Conservation (phyloP, 2,329 filamentous ascomycete genomes). For the Ophiostoma fasciatum region DNA sequence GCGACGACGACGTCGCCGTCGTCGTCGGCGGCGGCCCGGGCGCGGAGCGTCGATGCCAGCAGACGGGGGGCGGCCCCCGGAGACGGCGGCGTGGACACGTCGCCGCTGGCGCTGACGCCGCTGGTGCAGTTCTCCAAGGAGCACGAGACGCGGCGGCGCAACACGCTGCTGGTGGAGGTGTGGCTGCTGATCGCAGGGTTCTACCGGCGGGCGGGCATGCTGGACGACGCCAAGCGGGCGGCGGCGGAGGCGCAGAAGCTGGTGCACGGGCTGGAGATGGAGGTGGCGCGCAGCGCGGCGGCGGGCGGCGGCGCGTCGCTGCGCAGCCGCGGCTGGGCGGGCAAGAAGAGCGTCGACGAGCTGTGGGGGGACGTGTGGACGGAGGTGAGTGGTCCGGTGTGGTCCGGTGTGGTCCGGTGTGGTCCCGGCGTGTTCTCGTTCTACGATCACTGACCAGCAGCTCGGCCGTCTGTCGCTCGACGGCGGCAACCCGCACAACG, state of each 20-base stretch:
- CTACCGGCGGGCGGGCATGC: slow-evolving; percentile 68
- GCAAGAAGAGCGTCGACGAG: slow-evolving; percentile 67
- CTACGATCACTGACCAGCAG: slow-evolving; percentile 22
- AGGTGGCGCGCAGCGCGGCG: slow-evolving; percentile 46
- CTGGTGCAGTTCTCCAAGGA: slow-evolving; percentile 39
- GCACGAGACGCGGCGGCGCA: slow-evolving; percentile 34
- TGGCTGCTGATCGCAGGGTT: slow-evolving; percentile 86
- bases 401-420: no score
- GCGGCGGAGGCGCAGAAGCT: slow-evolving; percentile 70
- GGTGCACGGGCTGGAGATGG: slow-evolving; percentile 53
- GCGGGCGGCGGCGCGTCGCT: slow-evolving; percentile 39
- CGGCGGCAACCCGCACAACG: slow-evolving; percentile 48
- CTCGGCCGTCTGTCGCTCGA: slow-evolving; percentile 52
- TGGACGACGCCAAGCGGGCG: slow-evolving; percentile 66
- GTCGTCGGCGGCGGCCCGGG: slow-evolving; percentile 17
- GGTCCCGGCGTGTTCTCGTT: not conserved
- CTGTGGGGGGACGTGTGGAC: slow-evolving; percentile 72
- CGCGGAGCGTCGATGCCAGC: not conserved
- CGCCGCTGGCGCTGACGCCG: slow-evolving; percentile 33
- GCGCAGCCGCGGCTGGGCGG: slow-evolving; percentile 57
- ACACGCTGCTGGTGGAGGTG: slow-evolving; percentile 52
- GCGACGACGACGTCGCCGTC: slow-evolving; percentile 29
- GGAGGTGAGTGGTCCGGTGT: slow-evolving; percentile 42
- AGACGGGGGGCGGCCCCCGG: slow-evolving; percentile 20
- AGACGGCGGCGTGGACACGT: slow-evolving; percentile 24